These are phyloP conservation scores for Linnemannia zychae DNA, from an alignment of 192 early-diverging fungal species.

Conservation along the genomic window DNA sequence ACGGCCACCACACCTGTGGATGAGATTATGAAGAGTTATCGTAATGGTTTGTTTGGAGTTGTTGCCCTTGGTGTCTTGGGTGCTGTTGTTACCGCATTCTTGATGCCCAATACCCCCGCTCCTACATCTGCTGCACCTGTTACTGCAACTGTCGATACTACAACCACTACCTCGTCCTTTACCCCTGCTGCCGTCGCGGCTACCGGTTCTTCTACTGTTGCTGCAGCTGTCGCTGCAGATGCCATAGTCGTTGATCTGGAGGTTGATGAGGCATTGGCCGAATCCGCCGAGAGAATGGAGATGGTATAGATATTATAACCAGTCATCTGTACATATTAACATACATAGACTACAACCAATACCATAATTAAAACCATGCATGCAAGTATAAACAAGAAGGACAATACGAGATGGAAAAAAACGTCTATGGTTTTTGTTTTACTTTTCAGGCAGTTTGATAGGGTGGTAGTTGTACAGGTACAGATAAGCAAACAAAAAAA, in stretches of 20 bases:
- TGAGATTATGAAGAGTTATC: slow-evolving; percentile 46
- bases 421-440: background rate
- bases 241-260: background rate
- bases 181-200: background rate
- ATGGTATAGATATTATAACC: background rate
- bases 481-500: background rate
- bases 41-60: slow-evolving; percentile 40
- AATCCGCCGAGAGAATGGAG: slow-evolving; percentile 12
- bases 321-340: background rate
- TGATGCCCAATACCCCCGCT: slow-evolving; percentile 31
- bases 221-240: background rate
- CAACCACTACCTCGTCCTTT: too few species aligned
- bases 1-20: background rate
- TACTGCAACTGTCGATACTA: background rate
- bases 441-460: background rate
- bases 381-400: background rate
- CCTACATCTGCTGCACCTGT: background rate
- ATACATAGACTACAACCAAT: background rate
- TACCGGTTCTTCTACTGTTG: background rate
- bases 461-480: background rate
- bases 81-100: slow-evolving; percentile 15
- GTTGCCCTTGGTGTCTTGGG: slow-evolving; percentile 38
- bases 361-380: background rate
- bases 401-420: background rate
- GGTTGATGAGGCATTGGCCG: background rate